Evolutionary conservation across 2,329 filamentous ascomycete species (phyloP).

Genomic region (Pseudogymnoascus sp.): DNA sequence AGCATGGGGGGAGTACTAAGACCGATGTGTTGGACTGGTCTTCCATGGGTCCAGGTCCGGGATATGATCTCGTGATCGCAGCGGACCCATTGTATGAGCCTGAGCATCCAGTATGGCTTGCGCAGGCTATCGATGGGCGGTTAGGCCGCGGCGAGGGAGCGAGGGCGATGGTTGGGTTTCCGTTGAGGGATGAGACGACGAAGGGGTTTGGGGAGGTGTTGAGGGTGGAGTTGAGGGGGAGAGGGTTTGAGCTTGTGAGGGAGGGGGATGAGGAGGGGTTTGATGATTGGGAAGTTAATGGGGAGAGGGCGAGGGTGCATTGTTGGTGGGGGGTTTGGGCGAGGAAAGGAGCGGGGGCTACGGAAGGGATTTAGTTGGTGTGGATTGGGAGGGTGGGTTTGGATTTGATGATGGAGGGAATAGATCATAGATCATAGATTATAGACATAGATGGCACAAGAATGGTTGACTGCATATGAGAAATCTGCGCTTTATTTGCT

Average conservation of each 20-base stretch:
- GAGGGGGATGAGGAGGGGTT: constrained; percentile 58
- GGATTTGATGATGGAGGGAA: background rate
- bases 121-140: constrained; percentile 61
- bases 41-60: background rate
- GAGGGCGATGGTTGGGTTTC: constrained; percentile 72
- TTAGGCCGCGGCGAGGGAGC: constrained; percentile 50
- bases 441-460: background rate
- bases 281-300: constrained; percentile 64
- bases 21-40: constrained; percentile 56
- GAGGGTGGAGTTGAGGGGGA: constrained; percentile 48
- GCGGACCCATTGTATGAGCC: constrained; percentile 86
- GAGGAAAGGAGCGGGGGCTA: background rate
- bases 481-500: background rate
- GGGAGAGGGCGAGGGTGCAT: constrained; percentile 44
- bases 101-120: constrained; percentile 69
- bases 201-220: constrained; percentile 57
- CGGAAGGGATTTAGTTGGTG: background rate
- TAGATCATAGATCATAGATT: background rate
- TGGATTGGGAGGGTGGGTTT: too few species aligned
- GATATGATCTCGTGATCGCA: constrained; percentile 63
- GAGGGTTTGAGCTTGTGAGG: constrained; percentile 46
- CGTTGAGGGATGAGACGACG: constrained; percentile 64
- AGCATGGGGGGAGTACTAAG: constrained; percentile 48
- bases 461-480: background rate
- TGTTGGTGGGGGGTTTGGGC: constrained; percentile 63